phyloP scores from a whole-genome alignment of 1,284 basidiomycete species.

The Ustilago vetiveriae region DNA sequence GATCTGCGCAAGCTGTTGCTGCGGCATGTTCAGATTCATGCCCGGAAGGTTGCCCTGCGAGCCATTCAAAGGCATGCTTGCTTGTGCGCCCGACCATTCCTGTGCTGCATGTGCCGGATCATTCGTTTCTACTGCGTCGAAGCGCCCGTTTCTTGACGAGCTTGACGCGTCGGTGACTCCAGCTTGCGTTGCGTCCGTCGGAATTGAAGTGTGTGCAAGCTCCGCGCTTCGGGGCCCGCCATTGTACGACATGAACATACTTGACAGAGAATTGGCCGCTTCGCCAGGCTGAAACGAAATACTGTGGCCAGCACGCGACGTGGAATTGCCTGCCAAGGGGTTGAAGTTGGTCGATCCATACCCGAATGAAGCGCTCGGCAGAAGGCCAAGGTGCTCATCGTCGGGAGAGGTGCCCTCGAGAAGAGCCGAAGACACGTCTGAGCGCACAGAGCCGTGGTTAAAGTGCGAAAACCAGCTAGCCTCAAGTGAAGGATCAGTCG shows the following conservation, averaged over 20 bases:
- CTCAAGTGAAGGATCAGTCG: constrained; percentile 16
- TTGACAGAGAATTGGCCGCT: constrained; percentile 33
- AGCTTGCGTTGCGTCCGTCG: background rate
- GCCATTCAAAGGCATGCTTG: constrained; percentile 8
- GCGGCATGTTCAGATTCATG: constrained; percentile 42
- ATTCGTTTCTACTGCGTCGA: constrained; percentile 7
- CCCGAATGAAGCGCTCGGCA: constrained; percentile 27
- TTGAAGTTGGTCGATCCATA: constrained; percentile 44
- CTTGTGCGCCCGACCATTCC: constrained; percentile 4
- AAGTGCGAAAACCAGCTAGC: constrained; percentile 39
- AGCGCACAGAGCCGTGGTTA: constrained; percentile 25
- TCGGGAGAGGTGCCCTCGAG: constrained; percentile 31
- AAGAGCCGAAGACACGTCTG: constrained; percentile 28
- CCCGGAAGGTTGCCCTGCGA: constrained; percentile 19
- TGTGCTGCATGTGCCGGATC: constrained; percentile 8
- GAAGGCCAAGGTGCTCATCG: constrained; percentile 4
- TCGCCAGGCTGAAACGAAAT: constrained; percentile 23
- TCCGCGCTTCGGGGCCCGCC: constrained; percentile 1
- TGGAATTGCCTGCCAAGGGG: constrained; percentile 41
- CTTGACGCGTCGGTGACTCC: constrained; percentile 3
- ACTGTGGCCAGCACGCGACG: constrained; percentile 12
- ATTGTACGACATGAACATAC: constrained; percentile 40
- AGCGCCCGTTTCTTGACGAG: background rate
- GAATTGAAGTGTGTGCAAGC: background rate
- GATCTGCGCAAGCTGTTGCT: constrained; percentile 46